Percentiles rank a stretch among this genome's conserved stretches.
phyloP scores from a whole-genome alignment of 139 green algal genomes.

The Haematococcus lacustris region DNA sequence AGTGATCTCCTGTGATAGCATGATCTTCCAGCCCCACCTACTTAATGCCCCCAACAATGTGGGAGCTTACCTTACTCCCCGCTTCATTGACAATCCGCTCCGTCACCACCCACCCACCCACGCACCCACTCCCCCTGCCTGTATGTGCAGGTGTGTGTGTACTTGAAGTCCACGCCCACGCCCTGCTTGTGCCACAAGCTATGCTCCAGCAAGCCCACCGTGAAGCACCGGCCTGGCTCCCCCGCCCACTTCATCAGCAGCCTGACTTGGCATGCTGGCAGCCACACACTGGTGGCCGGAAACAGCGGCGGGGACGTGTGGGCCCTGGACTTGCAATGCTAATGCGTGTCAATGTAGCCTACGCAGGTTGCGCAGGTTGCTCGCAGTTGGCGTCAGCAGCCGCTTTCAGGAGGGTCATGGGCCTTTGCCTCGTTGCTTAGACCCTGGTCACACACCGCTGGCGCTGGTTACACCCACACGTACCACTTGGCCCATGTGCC shows the following conservation, averaged over 20 bases:
- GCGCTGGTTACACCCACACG: too few relatives aligned
- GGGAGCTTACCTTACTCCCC: neutral
- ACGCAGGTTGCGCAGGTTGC: too few relatives aligned
- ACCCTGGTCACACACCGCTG: too few relatives aligned
- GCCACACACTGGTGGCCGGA: slow-evolving; percentile 30
- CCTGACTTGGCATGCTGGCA: slow-evolving; percentile 28
- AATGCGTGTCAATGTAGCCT: too few relatives aligned
- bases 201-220: neutral
- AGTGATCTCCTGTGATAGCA: neutral
- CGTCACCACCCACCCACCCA: too few relatives aligned
- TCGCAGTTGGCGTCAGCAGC: too few relatives aligned
- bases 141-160: slow-evolving; percentile 1
- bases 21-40: neutral
- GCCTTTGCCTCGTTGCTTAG: too few relatives aligned
- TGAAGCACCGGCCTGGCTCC: neutral
- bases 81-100: too few relatives aligned
- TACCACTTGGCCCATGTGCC: too few relatives aligned
- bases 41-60: neutral
- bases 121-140: too few relatives aligned
- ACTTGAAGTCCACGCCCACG: neutral
- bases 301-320: slow-evolving; percentile 36
- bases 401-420: too few relatives aligned
- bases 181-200: neutral
- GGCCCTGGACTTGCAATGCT: slow-evolving; percentile 26
- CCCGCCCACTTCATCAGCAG: slow-evolving; percentile 32